phyloP scores from a whole-genome alignment of 1,139 yeast species.

The Pichia inconspicua region DNA sequence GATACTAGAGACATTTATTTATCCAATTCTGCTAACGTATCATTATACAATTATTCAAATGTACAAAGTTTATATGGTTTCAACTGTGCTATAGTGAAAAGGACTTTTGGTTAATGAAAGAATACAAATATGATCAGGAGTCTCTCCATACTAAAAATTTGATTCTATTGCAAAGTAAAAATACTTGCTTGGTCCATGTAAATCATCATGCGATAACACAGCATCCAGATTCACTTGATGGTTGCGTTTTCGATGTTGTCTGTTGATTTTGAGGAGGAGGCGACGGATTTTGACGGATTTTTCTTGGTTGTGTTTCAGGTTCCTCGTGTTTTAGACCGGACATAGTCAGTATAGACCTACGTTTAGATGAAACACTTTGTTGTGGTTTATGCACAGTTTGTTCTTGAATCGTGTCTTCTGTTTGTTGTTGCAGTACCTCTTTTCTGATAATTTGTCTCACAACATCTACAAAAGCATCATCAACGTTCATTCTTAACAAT shows the following conservation, averaged over 20 bases:
- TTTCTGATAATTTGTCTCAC: conserved; percentile 70
- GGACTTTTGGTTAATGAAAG: no score
- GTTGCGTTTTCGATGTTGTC: background rate
- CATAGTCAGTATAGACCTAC: background rate
- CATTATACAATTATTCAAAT: no score
- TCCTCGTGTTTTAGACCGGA: background rate
- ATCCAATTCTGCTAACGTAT: no score
- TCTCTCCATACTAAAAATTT: no score
- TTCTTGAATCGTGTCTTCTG: background rate
- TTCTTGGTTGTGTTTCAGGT: background rate
- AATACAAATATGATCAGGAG: no score
- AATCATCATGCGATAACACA: background rate
- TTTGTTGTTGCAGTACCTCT: conserved; percentile 37
- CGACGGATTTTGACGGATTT: background rate
- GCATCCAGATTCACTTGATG: background rate
- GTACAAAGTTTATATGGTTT: no score
- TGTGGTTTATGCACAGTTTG: background rate
- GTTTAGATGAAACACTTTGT: background rate
- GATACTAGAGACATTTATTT: no score
- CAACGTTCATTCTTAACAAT: conserved; percentile 87
- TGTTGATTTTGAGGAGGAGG: background rate
- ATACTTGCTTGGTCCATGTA: background rate
- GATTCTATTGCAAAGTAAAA: no score
- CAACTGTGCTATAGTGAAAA: no score
- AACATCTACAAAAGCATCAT: conserved; percentile 61